phyloP scores from a whole-genome alignment of 441 rosid genomes.

The Populus hybrid region DNA sequence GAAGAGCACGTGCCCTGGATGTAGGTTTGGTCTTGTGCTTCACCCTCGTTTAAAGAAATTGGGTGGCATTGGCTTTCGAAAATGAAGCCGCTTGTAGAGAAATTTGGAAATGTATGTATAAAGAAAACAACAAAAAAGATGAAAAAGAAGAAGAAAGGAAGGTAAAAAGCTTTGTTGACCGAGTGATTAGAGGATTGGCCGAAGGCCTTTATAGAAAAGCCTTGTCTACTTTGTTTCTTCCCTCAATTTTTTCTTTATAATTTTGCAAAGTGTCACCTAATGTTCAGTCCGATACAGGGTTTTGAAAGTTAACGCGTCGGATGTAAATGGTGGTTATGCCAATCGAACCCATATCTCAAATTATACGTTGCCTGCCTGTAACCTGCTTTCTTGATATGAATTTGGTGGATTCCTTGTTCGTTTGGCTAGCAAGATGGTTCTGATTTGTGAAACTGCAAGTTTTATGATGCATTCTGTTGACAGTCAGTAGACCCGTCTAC shows the following conservation, averaged over 20 bases:
- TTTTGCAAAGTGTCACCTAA: accelerated
- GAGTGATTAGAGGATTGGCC: constrained; percentile 36
- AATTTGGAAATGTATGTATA: constrained; percentile 25
- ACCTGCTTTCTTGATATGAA: no score
- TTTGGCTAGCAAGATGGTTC: no score
- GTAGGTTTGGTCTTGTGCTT: constrained; percentile 28
- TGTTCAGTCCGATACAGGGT: neutral
- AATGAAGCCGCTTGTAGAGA: constrained; percentile 52
- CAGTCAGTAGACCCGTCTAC: no score
- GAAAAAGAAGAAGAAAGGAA: neutral
- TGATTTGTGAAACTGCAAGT: no score
- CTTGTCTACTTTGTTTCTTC: neutral
- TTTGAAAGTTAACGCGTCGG: neutral
- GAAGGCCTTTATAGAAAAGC: constrained; percentile 42
- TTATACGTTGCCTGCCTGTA: no score
- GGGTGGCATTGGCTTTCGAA: constrained; percentile 41
- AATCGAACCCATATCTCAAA: neutral
- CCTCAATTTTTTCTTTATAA: neutral
- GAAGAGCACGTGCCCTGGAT: constrained; percentile 26
- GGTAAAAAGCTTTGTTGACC: constrained; percentile 9
- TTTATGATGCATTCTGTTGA: no score
- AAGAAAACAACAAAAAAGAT: neutral
- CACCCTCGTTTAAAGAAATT: constrained; percentile 29
- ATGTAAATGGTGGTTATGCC: neutral
- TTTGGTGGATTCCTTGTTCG: no score